phyloP scores from a whole-genome alignment of 306 rosid species.

The Ormosia emarginata region DNA sequence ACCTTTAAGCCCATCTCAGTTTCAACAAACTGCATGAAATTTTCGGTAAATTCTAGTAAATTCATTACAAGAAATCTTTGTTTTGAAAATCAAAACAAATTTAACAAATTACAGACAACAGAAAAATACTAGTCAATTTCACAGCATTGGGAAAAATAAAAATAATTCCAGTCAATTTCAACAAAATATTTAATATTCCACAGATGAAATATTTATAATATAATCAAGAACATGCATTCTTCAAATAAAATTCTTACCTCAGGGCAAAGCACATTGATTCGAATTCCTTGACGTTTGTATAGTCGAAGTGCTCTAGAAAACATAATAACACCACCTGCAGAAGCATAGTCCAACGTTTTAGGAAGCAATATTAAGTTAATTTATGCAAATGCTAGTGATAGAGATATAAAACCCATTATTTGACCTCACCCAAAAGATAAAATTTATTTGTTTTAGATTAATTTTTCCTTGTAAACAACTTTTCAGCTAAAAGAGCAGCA shows the following conservation, averaged over 20 bases:
- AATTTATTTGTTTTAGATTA: neutral
- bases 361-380: slow-evolving; percentile 24
- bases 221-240: neutral
- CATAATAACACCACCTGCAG: slow-evolving; percentile 82
- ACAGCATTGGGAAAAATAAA: neutral
- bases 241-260: slow-evolving; percentile 57
- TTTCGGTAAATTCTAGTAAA: neutral
- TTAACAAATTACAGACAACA: neutral
- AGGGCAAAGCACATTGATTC: slow-evolving; percentile 91
- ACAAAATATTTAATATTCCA: neutral
- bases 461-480: neutral
- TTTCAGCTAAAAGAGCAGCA: neutral
- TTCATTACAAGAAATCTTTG: neutral
- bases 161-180: neutral
- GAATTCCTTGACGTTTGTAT: slow-evolving; percentile 71
- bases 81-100: slow-evolving; percentile 2
- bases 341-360: neutral
- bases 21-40: slow-evolving; percentile 71
- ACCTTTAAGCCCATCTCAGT: slow-evolving; percentile 54
- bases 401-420: neutral
- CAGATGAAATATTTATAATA: slow-evolving; percentile 14
- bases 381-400: neutral
- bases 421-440: neutral
- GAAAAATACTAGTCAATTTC: neutral
- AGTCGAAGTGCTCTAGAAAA: slow-evolving; percentile 78